These are phyloP conservation scores for Mycena galericulata DNA, from an alignment of 768 basidiomycete genomes.

Conservation along the genomic window DNA sequence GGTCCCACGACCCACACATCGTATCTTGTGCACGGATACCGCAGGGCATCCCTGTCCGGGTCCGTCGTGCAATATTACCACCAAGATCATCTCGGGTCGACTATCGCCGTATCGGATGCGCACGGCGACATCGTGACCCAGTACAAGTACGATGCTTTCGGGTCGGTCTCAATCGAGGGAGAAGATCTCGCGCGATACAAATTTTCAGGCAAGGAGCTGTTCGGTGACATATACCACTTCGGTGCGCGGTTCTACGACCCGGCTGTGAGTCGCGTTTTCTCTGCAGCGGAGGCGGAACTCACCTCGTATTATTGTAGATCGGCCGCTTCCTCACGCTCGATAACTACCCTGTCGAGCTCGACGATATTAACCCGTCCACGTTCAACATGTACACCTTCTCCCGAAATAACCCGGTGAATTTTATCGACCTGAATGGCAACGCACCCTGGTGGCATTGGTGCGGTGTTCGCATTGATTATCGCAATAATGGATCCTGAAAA, in stretches of 20 bases:
- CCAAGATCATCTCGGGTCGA: not conserved
- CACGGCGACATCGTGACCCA: not conserved
- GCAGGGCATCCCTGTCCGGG: too few relatives aligned
- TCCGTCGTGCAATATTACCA: constrained; percentile 7
- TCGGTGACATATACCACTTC: constrained; percentile 27
- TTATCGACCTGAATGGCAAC: constrained; percentile 18
- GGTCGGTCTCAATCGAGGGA: not conserved
- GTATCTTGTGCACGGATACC: too few relatives aligned
- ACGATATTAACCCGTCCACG: constrained; percentile 4
- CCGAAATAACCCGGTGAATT: constrained; percentile 19
- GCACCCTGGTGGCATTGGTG: constrained; percentile 27
- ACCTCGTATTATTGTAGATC: constrained; percentile 5
- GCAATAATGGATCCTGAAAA: not conserved
- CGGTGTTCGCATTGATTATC: not conserved
- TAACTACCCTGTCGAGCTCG: constrained; percentile 23
- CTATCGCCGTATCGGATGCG: not conserved
- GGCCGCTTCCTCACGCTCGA: constrained; percentile 29
- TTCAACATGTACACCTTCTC: constrained; percentile 26
- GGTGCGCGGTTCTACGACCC: constrained; percentile 31
- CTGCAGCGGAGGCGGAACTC: not conserved
- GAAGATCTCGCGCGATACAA: not conserved
- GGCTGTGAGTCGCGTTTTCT: not conserved
- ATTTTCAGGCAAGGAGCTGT: constrained; percentile 29
- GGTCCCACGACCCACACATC: not conserved
- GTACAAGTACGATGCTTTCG: constrained; percentile 22